Evolutionary conservation across 805 yeast genomes (phyloP).

Genomic region (Suhomyces prunicola): DNA sequence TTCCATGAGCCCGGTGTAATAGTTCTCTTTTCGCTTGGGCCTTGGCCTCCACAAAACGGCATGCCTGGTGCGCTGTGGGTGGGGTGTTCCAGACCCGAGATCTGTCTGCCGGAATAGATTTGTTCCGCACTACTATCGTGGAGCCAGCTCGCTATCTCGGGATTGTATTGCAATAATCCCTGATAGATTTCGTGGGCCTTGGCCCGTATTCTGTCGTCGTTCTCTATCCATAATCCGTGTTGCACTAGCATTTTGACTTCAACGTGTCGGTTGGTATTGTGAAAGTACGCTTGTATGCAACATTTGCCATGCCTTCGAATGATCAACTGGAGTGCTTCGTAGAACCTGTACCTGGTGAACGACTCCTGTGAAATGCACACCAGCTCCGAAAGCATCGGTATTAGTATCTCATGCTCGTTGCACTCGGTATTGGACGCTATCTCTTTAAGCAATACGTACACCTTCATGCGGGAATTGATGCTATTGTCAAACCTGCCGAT

Average conservation of each 20-base stretch:
- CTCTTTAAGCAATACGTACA: conserved; percentile 15
- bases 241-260: conserved; percentile 31
- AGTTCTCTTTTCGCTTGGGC: conserved; percentile 5
- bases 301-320: conserved; percentile 28
- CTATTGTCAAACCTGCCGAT: conserved; percentile 16
- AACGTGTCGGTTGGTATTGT: conserved; percentile 12
- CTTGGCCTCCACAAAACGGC: not conserved
- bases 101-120: not conserved
- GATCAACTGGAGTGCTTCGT: conserved; percentile 20
- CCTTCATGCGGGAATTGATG: conserved; percentile 9
- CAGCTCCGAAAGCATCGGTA: conserved; percentile 37
- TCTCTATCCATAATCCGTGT: conserved; percentile 30
- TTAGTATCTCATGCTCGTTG: conserved; percentile 25
- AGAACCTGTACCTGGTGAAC: conserved; percentile 20
- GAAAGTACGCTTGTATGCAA: conserved; percentile 32
- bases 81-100: not conserved
- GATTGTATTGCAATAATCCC: conserved; percentile 10
- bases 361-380: conserved; percentile 20
- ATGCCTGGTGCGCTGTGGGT: not conserved
- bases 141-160: conserved; percentile 10
- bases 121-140: not conserved
- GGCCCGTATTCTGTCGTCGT: conserved; percentile 18
- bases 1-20: conserved; percentile 18
- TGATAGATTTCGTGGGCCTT: conserved; percentile 22
- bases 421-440: conserved; percentile 18